Percentiles rank a stretch among this genome's conserved stretches.
phyloP scores from a whole-genome alignment of 2,329 filamentous ascomycete genomes.

The Sclerotinia spermophila region DNA sequence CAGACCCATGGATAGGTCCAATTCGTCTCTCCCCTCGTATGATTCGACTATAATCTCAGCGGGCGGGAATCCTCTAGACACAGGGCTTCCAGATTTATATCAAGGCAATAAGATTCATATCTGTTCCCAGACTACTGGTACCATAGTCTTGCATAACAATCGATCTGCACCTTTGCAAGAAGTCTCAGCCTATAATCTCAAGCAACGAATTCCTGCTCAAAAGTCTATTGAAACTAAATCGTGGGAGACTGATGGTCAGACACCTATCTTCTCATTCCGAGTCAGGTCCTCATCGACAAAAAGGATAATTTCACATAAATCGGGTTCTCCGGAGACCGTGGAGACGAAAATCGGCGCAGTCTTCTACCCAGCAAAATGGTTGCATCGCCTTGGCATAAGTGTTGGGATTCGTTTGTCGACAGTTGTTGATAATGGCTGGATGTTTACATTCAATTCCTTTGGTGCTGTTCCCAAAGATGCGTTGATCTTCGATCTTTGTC shows the following conservation, averaged over 20 bases:
- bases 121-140: neutral
- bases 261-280: slow-evolving; percentile 1
- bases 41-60: neutral
- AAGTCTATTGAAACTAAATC: neutral
- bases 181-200: neutral
- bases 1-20: too few species aligned
- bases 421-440: neutral
- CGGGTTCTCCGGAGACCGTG: neutral
- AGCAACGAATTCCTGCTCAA: neutral
- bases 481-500: slow-evolving; percentile 8
- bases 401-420: neutral
- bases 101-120: neutral
- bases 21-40: neutral
- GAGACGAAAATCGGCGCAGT: neutral
- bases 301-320: neutral
- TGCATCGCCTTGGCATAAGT: neutral
- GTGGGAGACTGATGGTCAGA: neutral
- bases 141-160: too few species aligned
- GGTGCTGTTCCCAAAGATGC: neutral
- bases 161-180: neutral
- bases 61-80: neutral
- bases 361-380: neutral
- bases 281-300: neutral
- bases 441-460: neutral
- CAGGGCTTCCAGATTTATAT: neutral